phyloP scores from a whole-genome alignment of 306 rosid genomes.

The Rosa persica region DNA sequence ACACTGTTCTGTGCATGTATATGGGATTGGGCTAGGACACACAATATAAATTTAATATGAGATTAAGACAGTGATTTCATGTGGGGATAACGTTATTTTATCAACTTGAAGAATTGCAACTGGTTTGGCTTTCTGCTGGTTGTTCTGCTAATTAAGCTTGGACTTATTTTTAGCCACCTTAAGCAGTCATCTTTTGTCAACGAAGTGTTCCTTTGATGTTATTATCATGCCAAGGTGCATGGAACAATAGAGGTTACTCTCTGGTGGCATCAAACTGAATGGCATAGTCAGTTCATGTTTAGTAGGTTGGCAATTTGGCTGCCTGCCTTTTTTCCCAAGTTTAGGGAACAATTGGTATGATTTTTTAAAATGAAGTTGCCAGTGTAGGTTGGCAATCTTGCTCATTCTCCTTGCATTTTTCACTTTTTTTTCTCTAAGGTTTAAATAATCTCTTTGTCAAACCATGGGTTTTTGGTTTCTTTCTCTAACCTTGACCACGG shows the following conservation, averaged over 20 bases:
- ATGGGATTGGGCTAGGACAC: conserved; percentile 1
- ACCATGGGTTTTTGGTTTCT: conserved; percentile 3
- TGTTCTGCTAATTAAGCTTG: background rate
- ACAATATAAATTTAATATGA: background rate
- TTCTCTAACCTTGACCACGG: background rate
- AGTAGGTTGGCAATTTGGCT: background rate
- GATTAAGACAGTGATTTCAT: background rate
- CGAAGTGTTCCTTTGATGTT: background rate
- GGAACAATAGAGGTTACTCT: background rate
- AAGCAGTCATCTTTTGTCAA: background rate
- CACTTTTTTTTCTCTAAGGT: background rate
- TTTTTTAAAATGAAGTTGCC: background rate
- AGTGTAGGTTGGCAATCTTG: background rate
- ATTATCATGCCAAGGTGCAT: background rate
- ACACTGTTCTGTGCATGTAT: background rate
- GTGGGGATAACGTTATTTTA: background rate
- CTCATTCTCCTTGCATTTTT: background rate
- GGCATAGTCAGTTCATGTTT: background rate
- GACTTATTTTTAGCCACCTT: background rate
- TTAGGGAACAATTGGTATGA: background rate
- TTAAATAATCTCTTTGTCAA: background rate
- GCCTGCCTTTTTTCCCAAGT: too few relatives aligned
- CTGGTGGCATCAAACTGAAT: background rate
- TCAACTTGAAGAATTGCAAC: background rate
- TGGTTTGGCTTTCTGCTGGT: background rate